These are phyloP conservation scores for Aspergillus sp. DNA, from an alignment of 2,329 filamentous ascomycete species.

Conservation along the genomic window DNA sequence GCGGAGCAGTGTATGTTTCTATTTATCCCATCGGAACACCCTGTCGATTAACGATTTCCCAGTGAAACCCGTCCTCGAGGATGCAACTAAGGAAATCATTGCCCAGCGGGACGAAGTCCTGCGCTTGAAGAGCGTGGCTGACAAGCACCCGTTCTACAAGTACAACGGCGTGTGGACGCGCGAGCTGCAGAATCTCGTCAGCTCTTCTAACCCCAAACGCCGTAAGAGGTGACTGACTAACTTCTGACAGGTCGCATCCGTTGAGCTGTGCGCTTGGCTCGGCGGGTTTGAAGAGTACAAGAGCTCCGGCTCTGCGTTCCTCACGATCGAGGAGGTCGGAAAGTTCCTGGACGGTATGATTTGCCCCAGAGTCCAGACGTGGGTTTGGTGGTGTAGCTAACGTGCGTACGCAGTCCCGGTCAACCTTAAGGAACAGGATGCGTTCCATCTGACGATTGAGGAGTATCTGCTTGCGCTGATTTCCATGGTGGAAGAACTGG, in stretches of 20 bases:
- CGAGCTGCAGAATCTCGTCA: constrained; percentile 75
- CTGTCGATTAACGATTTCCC: constrained; percentile 3
- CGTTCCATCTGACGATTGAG: constrained; percentile 94
- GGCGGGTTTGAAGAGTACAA: constrained; percentile 65
- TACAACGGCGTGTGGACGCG: constrained; percentile 87
- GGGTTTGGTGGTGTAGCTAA: constrained; percentile 10
- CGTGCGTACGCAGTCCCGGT: constrained; percentile 64
- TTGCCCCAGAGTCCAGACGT: background rate
- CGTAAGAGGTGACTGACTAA: background rate
- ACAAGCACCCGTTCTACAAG: constrained; percentile 94
- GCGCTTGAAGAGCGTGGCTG: constrained; percentile 70
- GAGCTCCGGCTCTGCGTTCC: constrained; percentile 60
- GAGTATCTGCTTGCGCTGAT: constrained; percentile 92
- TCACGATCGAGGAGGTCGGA: constrained; percentile 87
- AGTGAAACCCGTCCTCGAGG: constrained; percentile 68
- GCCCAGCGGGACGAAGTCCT: constrained; percentile 69
- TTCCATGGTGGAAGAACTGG: constrained; percentile 82
- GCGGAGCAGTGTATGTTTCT: constrained; percentile 55
- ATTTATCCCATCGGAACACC: background rate
- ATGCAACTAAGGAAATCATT: constrained; percentile 67
- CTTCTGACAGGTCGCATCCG: constrained; percentile 50
- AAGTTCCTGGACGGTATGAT: constrained; percentile 68
- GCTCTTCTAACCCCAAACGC: constrained; percentile 8
- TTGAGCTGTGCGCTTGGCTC: constrained; percentile 70
- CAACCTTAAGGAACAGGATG: constrained; percentile 83